phyloP scores from a whole-genome alignment of 2,329 filamentous ascomycete species.

The Rutstroemia sp. region DNA sequence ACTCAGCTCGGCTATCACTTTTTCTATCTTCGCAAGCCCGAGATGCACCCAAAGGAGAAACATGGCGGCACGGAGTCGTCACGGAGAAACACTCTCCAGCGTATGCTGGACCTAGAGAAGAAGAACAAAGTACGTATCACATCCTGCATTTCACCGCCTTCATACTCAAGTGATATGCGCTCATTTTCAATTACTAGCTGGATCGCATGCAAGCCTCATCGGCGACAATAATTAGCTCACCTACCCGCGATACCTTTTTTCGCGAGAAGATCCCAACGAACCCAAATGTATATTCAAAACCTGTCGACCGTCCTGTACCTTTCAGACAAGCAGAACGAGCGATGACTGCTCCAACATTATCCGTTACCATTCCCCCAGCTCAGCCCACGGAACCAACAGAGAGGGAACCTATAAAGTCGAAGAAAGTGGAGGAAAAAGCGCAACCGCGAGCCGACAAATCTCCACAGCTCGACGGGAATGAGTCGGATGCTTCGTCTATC shows the following conservation, averaged over 20 bases:
- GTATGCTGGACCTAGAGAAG: slow-evolving; percentile 54
- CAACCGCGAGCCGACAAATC: background rate
- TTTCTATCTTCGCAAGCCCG: background rate
- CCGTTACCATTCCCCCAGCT: slow-evolving; percentile 14
- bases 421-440: background rate
- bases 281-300: slow-evolving; percentile 10
- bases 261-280: slow-evolving; percentile 3
- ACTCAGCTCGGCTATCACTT: slow-evolving; percentile 3
- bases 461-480: slow-evolving; percentile 10
- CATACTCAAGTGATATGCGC: slow-evolving; percentile 18
- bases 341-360: slow-evolving; percentile 20
- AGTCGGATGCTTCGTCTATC: slow-evolving; percentile 33
- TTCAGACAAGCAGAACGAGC: slow-evolving; percentile 14
- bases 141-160: background rate
- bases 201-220: slow-evolving; percentile 30
- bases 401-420: background rate
- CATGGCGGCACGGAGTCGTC: slow-evolving; percentile 9
- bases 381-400: background rate
- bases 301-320: background rate
- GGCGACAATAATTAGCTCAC: background rate
- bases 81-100: slow-evolving; percentile 36
- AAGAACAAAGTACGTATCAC: slow-evolving; percentile 45
- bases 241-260: background rate
- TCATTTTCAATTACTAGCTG: slow-evolving; percentile 31
- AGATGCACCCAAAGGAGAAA: slow-evolving; percentile 14